phyloP scores from a whole-genome alignment of 2,329 filamentous ascomycete species.

The Cryphonectria naterciae region DNA sequence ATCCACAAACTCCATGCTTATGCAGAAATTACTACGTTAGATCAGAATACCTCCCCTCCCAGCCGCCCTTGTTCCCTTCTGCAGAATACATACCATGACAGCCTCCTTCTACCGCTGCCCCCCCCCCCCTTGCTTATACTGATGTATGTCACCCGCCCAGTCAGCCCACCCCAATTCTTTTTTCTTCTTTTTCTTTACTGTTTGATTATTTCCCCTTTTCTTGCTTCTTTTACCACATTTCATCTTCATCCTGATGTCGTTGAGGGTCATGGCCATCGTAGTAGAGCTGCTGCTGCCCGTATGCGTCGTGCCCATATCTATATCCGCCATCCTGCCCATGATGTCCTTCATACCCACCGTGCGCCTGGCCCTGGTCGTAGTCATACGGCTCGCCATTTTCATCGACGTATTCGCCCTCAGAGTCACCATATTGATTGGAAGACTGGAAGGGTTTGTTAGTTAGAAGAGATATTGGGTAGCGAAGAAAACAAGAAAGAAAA shows the following conservation, averaged over 20 bases:
- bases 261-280: conserved; percentile 31
- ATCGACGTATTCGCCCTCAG: conserved; percentile 39
- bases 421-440: conserved; percentile 38
- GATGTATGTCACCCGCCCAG: background rate
- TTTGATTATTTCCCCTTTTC: background rate
- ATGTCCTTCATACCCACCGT: conserved; percentile 25
- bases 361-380: conserved; percentile 38
- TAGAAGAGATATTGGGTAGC: background rate
- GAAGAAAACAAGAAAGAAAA: background rate
- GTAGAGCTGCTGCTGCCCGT: conserved; percentile 38
- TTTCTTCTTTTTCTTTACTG: background rate
- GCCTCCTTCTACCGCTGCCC: background rate
- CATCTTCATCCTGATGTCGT: conserved; percentile 30
- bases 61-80: background rate
- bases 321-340: conserved; percentile 33
- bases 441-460: conserved; percentile 33
- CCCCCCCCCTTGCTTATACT: background rate
- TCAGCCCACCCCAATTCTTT: background rate
- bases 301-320: conserved; percentile 37
- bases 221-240: conserved; percentile 34
- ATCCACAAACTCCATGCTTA: conserved; percentile 29
- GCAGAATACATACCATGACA: background rate
- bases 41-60: conserved; percentile 13
- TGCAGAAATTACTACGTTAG: conserved; percentile 29
- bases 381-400: conserved; percentile 41